Evolutionary conservation across 352 stramenopile genomes (phyloP), one percentile per base, ranked within the genome.

Genomic region (Pythium dissimile): DNA sequence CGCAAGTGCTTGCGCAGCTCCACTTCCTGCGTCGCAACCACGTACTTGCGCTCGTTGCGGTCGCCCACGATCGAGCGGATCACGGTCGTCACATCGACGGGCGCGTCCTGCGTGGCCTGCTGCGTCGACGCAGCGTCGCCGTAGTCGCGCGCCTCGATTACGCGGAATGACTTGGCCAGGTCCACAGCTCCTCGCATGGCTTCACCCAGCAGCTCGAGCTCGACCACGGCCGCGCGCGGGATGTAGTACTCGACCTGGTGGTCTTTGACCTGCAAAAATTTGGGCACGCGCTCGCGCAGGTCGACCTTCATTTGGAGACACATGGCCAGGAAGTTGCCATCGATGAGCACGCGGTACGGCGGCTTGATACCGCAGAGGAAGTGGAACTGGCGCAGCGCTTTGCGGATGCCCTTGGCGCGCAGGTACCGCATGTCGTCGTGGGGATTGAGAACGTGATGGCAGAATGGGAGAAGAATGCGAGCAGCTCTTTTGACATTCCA

Each of bases 251-350:
- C 76, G 60, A 71, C 71, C 32, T 92, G 75, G 66, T 84, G 67
- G 21, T 69, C 60, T 62, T 92, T 92, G 10, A 92, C 84, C 61
- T 94, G 85, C 35, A 94, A 64, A 49, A 92, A 87, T 63, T 89
- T 90, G 48, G 85, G 75, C 64, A 94, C 46, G 38, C 85, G 82
- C 64, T 87, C 81, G 20, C 69, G 74, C 24, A 93, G 62, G 64
- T 92, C 79, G 26, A 94, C 79, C 55, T 94, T 91, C 83, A 93
- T 93, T 68, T 94, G 80, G 43, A 87, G 54, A 63, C 83, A 92
- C 81, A 94, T 91, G 48, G 80, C 85, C 34, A 94, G 75, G 57
- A 94, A 94, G 76, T 94, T 94, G 52, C 81, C 81, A 60, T 94
- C 85, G 45, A 94, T 67, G 27, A 94, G 73, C 47, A 71, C 77